Evolutionary conservation across 2,329 filamentous ascomycete species (phyloP), one percentile per base, ranked within the genome.

Genomic region (Bipolaris bicolor): DNA sequence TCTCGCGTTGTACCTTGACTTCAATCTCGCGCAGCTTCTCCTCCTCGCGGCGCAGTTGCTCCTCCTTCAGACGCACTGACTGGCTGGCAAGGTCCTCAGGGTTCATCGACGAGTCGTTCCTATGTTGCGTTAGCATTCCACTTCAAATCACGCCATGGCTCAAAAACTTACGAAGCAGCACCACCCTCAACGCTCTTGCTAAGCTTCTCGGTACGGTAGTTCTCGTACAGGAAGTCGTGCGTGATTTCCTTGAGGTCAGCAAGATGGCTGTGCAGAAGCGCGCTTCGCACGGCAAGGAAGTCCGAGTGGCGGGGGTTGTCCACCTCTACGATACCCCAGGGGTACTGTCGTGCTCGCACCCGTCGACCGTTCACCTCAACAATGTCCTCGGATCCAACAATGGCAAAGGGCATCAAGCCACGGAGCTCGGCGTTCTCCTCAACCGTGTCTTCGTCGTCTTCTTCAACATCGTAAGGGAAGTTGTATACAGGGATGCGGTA

Each of bases 201-300:
- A 72, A 99, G 90, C 85, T 98, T 98, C 90, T 99, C 95, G 75
- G 95, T 99, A 92, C 95, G 92, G 86, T 99, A 99, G 83, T 99
- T 99, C 80, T 99, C 95, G 82, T 99, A 99, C 65, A 99, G 84
- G 89, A 99, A 99, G 80, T 99, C 95, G 80, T 99, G 95, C 50
- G 95, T 99, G 76, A 99, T 99, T 80, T 99, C 95, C 88, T 99
- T 99, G 73, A 99, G 83, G 79, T 99, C 95, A 61, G 95, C 95
- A 76, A 99, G 83, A 83, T 99, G 95, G 81, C 92, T 97, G 85
- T 99, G 95, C 62, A 99, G 86, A 55, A 99, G 88, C 54, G 95
- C 95, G 58, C 93, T 97, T 77, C 95, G 90, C 76, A 99, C 97
- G 65, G 95, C 95, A 67, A 99, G 83, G 85, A 99, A 99, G 80